A percentile compares a stretch with the other conserved stretches of the same genome.
These are phyloP conservation scores for Boletus sp. DNA, from an alignment of 768 basidiomycete genomes.

Conservation along the genomic window DNA sequence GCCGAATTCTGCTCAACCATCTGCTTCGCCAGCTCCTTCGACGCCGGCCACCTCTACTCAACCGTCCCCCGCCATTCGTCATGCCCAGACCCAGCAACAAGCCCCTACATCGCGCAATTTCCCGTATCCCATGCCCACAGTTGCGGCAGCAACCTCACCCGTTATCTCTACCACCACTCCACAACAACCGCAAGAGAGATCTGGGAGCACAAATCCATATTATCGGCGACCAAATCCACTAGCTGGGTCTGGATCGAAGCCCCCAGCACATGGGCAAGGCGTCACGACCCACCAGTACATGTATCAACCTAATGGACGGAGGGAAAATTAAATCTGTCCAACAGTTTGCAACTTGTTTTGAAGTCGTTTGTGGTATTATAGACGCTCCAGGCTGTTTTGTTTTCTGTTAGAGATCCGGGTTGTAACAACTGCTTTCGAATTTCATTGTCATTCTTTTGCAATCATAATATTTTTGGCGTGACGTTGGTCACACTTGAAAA, in stretches of 20 bases:
- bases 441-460: conserved; percentile 17
- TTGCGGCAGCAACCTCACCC: conserved; percentile 60
- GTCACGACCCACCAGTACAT: conserved; percentile 42
- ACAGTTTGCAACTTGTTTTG: conserved; percentile 3
- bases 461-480: conserved; percentile 12
- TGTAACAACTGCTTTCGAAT: conserved; percentile 8
- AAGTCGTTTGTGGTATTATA: conserved; percentile 1
- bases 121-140: conserved; percentile 75
- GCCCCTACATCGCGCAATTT: conserved; percentile 30
- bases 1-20: conserved; percentile 25
- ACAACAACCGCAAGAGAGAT: conserved; percentile 38
- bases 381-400: conserved; percentile 4
- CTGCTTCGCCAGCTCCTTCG: conserved; percentile 35
- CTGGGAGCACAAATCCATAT: conserved; percentile 42
- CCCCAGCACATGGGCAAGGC: conserved; percentile 22
- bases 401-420: not conserved
- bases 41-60: conserved; percentile 33
- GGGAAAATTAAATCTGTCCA: conserved; percentile 21
- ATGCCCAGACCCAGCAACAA: conserved; percentile 32
- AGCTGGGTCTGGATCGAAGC: conserved; percentile 22
- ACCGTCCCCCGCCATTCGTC: conserved; percentile 35
- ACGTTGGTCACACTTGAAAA: conserved; percentile 17
- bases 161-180: conserved; percentile 43
- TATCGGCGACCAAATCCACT: conserved; percentile 48
- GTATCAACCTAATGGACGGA: conserved; percentile 45